phyloP scores from a whole-genome alignment of 1,284 basidiomycete species.

The Coriolopsis trogii region DNA sequence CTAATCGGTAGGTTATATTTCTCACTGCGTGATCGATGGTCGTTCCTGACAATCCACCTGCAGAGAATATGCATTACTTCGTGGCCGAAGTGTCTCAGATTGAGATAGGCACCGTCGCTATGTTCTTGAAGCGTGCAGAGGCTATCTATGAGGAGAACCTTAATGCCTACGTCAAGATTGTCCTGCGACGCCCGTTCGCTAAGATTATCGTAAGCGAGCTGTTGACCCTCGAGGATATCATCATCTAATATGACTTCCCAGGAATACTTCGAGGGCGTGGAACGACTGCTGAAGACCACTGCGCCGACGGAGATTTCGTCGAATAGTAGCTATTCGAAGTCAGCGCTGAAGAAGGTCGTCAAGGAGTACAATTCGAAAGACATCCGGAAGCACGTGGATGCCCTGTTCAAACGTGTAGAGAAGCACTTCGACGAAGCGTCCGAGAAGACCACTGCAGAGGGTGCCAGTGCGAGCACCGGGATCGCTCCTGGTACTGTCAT shows the following conservation, averaged over 20 bases:
- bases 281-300: slow-evolving; percentile 82
- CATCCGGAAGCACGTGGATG: slow-evolving; percentile 84
- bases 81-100: slow-evolving; percentile 77
- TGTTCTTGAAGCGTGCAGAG: slow-evolving; percentile 78
- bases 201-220: slow-evolving; percentile 78
- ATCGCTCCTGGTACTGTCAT: slow-evolving; percentile 71
- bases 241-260: slow-evolving; percentile 34
- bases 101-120: slow-evolving; percentile 68
- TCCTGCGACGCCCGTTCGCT: slow-evolving; percentile 85
- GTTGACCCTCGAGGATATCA: background rate
- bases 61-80: slow-evolving; percentile 97
- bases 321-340: slow-evolving; percentile 79
- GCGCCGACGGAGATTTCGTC: slow-evolving; percentile 80
- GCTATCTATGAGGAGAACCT: slow-evolving; percentile 89
- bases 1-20: slow-evolving; percentile 77
- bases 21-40: background rate
- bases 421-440: slow-evolving; percentile 91
- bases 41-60: background rate
- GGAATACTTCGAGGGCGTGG: slow-evolving; percentile 96
- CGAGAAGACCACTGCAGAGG: slow-evolving; percentile 64
- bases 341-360: slow-evolving; percentile 80
- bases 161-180: slow-evolving; percentile 82
- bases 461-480: slow-evolving; percentile 45
- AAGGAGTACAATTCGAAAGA: slow-evolving; percentile 91
- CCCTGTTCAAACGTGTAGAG: slow-evolving; percentile 88